These are phyloP conservation scores for Nyssa sinensis DNA, from an alignment of 148 eudicot genomes.

Conservation along the genomic window DNA sequence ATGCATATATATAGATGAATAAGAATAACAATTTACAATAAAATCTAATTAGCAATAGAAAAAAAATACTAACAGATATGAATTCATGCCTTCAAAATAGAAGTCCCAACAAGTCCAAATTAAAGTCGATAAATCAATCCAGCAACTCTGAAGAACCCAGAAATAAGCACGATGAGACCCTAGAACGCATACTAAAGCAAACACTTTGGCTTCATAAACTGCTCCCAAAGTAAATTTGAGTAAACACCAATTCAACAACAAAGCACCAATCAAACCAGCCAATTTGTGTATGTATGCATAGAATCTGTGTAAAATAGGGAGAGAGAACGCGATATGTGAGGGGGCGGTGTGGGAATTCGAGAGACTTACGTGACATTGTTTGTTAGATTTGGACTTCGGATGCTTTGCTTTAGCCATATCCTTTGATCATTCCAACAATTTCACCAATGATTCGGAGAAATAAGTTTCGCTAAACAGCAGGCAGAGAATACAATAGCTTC, in stretches of 20 bases:
- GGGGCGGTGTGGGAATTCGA: not conserved
- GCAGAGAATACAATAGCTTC: not conserved
- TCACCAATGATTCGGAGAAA: not conserved
- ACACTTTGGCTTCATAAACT: not conserved
- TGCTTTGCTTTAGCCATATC: slow-evolving; percentile 74
- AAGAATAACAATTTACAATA: too few species aligned
- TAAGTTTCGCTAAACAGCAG: not conserved
- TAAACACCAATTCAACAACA: not conserved
- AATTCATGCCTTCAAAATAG: not conserved
- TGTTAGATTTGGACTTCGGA: slow-evolving; percentile 59
- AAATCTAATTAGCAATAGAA: too few species aligned
- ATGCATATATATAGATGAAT: too few species aligned
- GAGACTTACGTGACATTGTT: slow-evolving; percentile 43
- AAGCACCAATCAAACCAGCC: not conserved
- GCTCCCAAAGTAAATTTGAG: not conserved
- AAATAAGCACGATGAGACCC: not conserved
- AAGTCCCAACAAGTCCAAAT: not conserved
- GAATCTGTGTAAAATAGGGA: not conserved
- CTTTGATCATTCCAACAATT: not conserved
- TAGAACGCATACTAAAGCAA: not conserved
- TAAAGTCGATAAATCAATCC: not conserved
- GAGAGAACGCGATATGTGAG: too few species aligned
- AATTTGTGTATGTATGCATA: not conserved
- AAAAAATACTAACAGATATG: not conserved
- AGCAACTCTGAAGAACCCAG: not conserved